These are phyloP conservation scores for Leccinum subgranulosum DNA, from an alignment of 768 basidiomycete genomes.

Conservation along the genomic window DNA sequence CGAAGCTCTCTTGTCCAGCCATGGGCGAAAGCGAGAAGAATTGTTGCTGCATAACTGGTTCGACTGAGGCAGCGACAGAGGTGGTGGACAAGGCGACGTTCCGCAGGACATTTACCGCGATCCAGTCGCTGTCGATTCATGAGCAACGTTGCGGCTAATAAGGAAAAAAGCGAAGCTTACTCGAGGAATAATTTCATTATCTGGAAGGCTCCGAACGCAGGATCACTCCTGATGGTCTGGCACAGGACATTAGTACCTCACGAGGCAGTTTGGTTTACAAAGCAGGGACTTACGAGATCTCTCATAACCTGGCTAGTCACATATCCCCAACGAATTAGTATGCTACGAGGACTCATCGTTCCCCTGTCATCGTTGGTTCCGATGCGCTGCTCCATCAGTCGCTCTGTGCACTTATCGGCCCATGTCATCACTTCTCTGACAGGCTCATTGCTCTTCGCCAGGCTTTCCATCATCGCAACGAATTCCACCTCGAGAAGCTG, in stretches of 20 bases:
- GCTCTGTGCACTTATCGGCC: constrained; percentile 88
- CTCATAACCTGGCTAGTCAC: constrained; percentile 93
- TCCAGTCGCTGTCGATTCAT: constrained; percentile 70
- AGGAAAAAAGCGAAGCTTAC: constrained; percentile 42
- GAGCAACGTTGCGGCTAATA: constrained; percentile 14
- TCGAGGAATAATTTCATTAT: constrained; percentile 89
- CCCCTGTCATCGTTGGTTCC: constrained; percentile 67
- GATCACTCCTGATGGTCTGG: constrained; percentile 89
- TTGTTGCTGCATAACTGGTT: constrained; percentile 88
- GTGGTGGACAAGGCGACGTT: constrained; percentile 87
- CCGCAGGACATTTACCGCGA: constrained; percentile 83
- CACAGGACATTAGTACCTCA: constrained; percentile 1
- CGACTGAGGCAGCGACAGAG: constrained; percentile 88
- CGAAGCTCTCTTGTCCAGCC: constrained; percentile 81
- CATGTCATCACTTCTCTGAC: constrained; percentile 86
- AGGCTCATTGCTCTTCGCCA: constrained; percentile 71
- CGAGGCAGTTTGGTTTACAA: not conserved
- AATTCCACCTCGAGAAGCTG: constrained; percentile 86
- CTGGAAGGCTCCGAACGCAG: constrained; percentile 90
- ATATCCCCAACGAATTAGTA: constrained; percentile 89
- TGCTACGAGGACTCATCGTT: constrained; percentile 82
- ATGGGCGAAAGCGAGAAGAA: constrained; percentile 87
- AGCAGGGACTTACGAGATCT: constrained; percentile 67
- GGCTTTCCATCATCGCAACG: constrained; percentile 67
- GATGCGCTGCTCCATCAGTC: constrained; percentile 70